Conservation (phyloP, 768 basidiomycete genomes). For the Mycena olivaceomarginata region DNA sequence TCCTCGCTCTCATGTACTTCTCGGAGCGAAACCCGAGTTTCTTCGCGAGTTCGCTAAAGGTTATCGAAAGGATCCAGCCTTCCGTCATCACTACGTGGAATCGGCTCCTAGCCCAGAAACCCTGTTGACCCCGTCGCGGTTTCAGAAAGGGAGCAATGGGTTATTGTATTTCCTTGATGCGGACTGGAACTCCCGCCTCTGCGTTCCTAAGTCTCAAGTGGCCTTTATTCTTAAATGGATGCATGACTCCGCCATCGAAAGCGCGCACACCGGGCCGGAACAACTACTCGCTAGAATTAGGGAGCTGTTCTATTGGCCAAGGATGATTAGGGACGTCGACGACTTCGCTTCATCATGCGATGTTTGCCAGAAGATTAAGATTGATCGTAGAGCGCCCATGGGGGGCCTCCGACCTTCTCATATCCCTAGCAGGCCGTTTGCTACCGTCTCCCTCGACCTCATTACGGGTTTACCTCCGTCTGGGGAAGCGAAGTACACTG, state of each 20-base stretch:
- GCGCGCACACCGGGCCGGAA: neutral
- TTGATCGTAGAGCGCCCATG: neutral
- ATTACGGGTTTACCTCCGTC: slow-evolving; percentile 34
- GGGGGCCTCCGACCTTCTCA: slow-evolving; percentile 10
- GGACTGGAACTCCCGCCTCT: slow-evolving; percentile 9
- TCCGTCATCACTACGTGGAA: neutral
- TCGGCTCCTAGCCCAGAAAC: neutral
- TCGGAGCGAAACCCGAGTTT: neutral
- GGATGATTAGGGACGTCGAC: neutral
- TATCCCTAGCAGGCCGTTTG: slow-evolving; percentile 1
- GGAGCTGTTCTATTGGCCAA: slow-evolving; percentile 15
- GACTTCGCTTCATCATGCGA: neutral
- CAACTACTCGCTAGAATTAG: neutral
- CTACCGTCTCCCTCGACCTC: slow-evolving; percentile 9
- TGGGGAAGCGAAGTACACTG: slow-evolving; percentile 42
- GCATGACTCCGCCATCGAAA: neutral
- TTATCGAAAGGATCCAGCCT: neutral
- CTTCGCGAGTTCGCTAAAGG: neutral
- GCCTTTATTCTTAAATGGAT: slow-evolving; percentile 23
- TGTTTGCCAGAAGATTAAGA: slow-evolving; percentile 26
- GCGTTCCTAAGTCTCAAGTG: slow-evolving; percentile 38
- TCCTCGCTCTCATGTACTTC: neutral
- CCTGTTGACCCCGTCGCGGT: slow-evolving; percentile 3
- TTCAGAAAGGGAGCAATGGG: slow-evolving; percentile 15
- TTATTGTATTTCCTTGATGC: slow-evolving; percentile 32